phyloP scores from a whole-genome alignment of 139 green algal species.

The Gonium pectorale region DNA sequence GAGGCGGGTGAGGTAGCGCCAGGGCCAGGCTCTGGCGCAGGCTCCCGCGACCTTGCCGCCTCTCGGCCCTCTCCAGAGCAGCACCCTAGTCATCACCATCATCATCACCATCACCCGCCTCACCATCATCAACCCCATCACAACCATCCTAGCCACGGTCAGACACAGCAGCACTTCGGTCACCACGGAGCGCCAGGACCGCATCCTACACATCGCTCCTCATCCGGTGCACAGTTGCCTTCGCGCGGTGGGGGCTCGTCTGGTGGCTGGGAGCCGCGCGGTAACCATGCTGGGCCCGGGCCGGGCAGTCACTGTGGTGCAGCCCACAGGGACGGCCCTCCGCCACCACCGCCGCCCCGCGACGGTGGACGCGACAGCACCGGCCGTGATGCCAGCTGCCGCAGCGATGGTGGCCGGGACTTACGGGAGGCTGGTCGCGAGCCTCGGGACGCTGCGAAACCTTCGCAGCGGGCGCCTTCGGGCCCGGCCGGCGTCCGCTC shows the following conservation, averaged over 20 bases:
- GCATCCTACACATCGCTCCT: neutral
- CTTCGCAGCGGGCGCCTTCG: too few species aligned
- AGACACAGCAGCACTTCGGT: neutral
- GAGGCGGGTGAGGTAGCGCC: conserved; percentile 38
- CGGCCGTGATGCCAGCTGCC: neutral
- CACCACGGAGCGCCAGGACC: neutral
- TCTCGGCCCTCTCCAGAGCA: conserved; percentile 16
- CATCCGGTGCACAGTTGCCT: neutral
- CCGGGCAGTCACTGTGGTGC: neutral
- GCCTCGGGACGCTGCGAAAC: neutral
- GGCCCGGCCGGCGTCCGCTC: too few species aligned
- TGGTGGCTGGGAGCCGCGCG: conserved; percentile 3
- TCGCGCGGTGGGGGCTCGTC: neutral
- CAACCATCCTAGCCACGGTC: neutral
- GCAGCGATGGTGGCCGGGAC: too few species aligned
- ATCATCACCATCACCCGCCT: conserved; percentile 4
- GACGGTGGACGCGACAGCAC: neutral
- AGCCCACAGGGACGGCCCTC: neutral
- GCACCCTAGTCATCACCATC: conserved; percentile 11
- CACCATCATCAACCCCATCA: conserved; percentile 28
- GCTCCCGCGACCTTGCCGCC: neutral
- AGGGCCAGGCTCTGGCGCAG: neutral
- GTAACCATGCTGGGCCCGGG: neutral
- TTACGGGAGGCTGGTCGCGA: neutral
- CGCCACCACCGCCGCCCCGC: neutral